These are phyloP conservation scores for Hypoxylon sp. DNA, from an alignment of 2,329 filamentous ascomycete species.

Conservation along the genomic window DNA sequence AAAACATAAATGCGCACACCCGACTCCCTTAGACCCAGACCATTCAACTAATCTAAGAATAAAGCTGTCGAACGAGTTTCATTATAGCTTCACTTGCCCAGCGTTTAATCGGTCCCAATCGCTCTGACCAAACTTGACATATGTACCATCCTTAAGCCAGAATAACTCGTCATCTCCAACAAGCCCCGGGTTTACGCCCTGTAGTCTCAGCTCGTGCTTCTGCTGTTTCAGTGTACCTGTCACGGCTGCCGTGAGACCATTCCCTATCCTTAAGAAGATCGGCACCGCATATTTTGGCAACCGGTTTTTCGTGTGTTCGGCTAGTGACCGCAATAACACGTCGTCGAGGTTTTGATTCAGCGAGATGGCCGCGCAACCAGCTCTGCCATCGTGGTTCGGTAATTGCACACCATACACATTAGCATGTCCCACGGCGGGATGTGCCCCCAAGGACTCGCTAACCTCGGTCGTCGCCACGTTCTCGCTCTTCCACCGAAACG, in stretches of 20 bases:
- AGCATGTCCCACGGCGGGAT: slow-evolving; percentile 76
- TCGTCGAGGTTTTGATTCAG: slow-evolving; percentile 61
- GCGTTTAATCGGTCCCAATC: slow-evolving; percentile 77
- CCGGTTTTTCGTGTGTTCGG: slow-evolving; percentile 64
- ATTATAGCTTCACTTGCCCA: slow-evolving; percentile 77
- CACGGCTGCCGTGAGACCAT: slow-evolving; percentile 67
- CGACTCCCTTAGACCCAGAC: slow-evolving; percentile 3
- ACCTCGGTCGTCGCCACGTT: slow-evolving; percentile 88
- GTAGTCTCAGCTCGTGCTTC: slow-evolving; percentile 76
- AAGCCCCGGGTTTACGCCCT: slow-evolving; percentile 77
- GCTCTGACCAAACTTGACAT: slow-evolving; percentile 72
- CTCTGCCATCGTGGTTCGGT: slow-evolving; percentile 84
- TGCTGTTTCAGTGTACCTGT: slow-evolving; percentile 93
- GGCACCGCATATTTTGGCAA: slow-evolving; percentile 82
- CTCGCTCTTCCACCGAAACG: slow-evolving; percentile 84
- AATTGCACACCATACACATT: slow-evolving; percentile 88
- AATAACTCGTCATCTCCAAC: slow-evolving; percentile 63
- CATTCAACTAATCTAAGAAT: background rate
- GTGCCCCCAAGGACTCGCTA: slow-evolving; percentile 75
- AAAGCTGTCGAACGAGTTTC: background rate
- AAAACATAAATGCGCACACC: background rate
- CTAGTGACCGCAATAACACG: slow-evolving; percentile 68
- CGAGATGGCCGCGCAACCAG: slow-evolving; percentile 80
- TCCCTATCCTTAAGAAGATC: slow-evolving; percentile 78
- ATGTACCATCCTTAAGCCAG: slow-evolving; percentile 75